phyloP scores from a whole-genome alignment of 257 asterid genomes.

The Solanum chiquidenum region DNA sequence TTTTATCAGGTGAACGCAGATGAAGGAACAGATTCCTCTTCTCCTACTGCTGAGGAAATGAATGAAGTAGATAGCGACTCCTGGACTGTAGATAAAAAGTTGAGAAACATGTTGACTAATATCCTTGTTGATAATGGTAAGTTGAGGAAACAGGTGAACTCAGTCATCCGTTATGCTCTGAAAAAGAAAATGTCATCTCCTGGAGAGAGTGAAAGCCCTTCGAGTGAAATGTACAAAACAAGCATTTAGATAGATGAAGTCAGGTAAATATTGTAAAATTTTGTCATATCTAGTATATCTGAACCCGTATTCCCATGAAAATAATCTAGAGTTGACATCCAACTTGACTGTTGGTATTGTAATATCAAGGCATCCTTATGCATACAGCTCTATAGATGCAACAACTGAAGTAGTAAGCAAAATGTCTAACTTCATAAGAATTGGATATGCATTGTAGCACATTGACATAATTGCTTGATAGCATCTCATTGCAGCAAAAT shows the following conservation, averaged over 20 bases:
- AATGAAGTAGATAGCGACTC: constrained; percentile 9
- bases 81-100: constrained; percentile 28
- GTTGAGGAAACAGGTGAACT: constrained; percentile 68
- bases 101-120: constrained; percentile 39
- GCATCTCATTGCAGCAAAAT: background rate
- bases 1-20: constrained; percentile 32
- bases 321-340: background rate
- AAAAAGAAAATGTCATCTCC: constrained; percentile 27
- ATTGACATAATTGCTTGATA: background rate
- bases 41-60: constrained; percentile 17
- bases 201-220: constrained; percentile 18
- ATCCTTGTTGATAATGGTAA: constrained; percentile 51
- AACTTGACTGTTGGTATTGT: constrained; percentile 22
- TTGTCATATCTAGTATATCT: constrained; percentile 1
- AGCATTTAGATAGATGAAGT: constrained; percentile 21
- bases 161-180: constrained; percentile 33
- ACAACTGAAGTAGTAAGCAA: background rate
- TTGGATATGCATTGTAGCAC: background rate
- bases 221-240: constrained; percentile 35
- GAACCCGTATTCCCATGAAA: background rate
- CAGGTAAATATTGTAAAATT: constrained; percentile 36
- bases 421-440: background rate
- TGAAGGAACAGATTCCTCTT: constrained; percentile 19
- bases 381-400: background rate
- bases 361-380: constrained; percentile 15